Evolutionary conservation across 1,284 basidiomycete genomes (phyloP), one percentile per base, ranked within the genome.

Genomic region (Marasmius fiardii): DNA sequence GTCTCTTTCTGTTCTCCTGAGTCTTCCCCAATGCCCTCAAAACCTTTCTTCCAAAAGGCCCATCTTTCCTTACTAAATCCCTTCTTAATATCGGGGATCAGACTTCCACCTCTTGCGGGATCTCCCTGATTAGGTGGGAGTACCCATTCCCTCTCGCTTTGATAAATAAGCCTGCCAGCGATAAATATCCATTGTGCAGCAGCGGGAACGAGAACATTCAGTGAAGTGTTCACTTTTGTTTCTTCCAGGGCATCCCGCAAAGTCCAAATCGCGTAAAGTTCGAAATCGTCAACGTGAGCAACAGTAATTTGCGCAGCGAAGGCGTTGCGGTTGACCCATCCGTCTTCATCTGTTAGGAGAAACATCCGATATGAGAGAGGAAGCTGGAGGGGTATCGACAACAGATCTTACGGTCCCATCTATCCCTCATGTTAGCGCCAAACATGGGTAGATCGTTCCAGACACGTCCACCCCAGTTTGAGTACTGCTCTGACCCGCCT

Each of bases 171-270:
- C 4, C 16, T 4, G 4, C 59, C 59, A 4, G 50, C 50, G 39
- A 55, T 43, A 16, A 60, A 54, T 20, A 58, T 60, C 56, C 56
- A 60, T 37, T 50, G 49, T 16, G 59, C 59, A 12, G 59, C 59
- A 33, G 59, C 59, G 16, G 53, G 56, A 14, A 60, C 45, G 39
- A 45, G 20, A 20, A 14, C 43, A 35, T 57, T 39, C 23, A 55
- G 51, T 4, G 47, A n/a, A 6, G 47, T 20, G 18, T 12, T 18
- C 11, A 35, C 16, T n/a, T 24, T 20, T 14, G 44, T 12, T 2
- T 54, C 51, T 45, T 60, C 59, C 16, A 60, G 31, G 4, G 57
- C 50, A 10, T 54, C 43, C 18, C 59, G 57, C 45, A 60, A 34
- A 8, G 51, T 53, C 59, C 59, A 60, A 10, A 60, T 60, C 10